phyloP scores from a whole-genome alignment of 1,284 basidiomycete species.

The Meripilus lineatus region DNA sequence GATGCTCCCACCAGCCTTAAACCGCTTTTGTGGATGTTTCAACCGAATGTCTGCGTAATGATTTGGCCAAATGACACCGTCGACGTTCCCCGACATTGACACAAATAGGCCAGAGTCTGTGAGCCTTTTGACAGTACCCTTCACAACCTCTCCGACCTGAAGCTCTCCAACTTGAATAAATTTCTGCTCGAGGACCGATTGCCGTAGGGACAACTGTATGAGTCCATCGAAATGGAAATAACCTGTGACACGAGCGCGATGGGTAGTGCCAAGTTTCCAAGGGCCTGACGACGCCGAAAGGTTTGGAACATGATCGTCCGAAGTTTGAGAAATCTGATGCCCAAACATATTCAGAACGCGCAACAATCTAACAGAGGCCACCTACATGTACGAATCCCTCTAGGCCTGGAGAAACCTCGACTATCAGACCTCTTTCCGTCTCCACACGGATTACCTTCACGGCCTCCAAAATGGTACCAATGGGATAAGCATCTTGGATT shows the following conservation, averaged over 20 bases:
- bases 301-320: slow-evolving; percentile 85
- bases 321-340: slow-evolving; percentile 84
- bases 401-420: slow-evolving; percentile 58
- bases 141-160: slow-evolving; percentile 77
- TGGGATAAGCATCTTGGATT: slow-evolving; percentile 58
- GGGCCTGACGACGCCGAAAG: slow-evolving; percentile 68
- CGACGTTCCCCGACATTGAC: slow-evolving; percentile 79
- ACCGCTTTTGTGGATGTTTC: slow-evolving; percentile 90
- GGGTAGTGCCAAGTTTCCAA: slow-evolving; percentile 77
- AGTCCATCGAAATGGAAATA: slow-evolving; percentile 87
- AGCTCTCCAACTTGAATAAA: slow-evolving; percentile 88
- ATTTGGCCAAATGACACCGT: slow-evolving; percentile 91
- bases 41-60: slow-evolving; percentile 94
- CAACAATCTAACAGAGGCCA: slow-evolving; percentile 9
- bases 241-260: slow-evolving; percentile 88
- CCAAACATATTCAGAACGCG: neutral
- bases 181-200: slow-evolving; percentile 80
- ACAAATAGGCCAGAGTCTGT: slow-evolving; percentile 81
- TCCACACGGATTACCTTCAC: slow-evolving; percentile 76
- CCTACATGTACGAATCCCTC: slow-evolving; percentile 86
- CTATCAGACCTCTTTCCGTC: slow-evolving; percentile 76
- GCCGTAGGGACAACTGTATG: slow-evolving; percentile 81
- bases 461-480: slow-evolving; percentile 69
- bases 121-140: slow-evolving; percentile 81
- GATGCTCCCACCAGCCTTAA: slow-evolving; percentile 80